These are phyloP conservation scores for Suillus clintonianus DNA, from an alignment of 768 basidiomycete genomes.

Conservation along the genomic window DNA sequence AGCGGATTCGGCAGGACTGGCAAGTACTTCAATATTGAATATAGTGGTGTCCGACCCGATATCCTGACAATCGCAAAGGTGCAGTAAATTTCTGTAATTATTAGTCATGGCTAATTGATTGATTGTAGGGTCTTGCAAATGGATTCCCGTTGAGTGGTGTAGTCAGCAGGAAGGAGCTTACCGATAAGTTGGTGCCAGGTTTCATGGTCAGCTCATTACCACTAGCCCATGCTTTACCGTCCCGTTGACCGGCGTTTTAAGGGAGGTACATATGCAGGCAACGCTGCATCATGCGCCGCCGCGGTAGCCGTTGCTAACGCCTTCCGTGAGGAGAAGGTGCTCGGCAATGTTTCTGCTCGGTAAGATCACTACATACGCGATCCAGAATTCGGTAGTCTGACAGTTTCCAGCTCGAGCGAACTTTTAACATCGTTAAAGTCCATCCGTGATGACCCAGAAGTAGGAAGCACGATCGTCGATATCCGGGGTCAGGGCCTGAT, in stretches of 20 bases:
- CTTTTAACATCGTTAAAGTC: conserved; percentile 62
- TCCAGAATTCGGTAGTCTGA: background rate
- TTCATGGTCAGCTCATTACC: conserved; percentile 56
- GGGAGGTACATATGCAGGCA: conserved; percentile 93
- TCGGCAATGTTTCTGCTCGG: conserved; percentile 78
- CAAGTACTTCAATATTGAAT: conserved; percentile 76
- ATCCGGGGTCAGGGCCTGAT: conserved; percentile 91
- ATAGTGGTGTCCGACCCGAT: conserved; percentile 85
- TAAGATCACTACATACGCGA: conserved; percentile 25
- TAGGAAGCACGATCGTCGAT: conserved; percentile 71
- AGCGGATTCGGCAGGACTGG: conserved; percentile 90
- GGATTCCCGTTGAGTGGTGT: conserved; percentile 94
- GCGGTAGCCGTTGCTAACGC: conserved; percentile 82
- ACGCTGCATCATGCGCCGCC: conserved; percentile 90
- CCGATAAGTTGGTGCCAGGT: conserved; percentile 78
- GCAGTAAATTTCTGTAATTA: conserved; percentile 3
- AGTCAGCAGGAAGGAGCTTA: conserved; percentile 77
- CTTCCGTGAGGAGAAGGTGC: conserved; percentile 77
- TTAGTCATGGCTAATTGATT: conserved; percentile 8
- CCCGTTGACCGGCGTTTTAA: conserved; percentile 26
- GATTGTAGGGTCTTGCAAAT: conserved; percentile 72
- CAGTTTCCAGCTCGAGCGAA: conserved; percentile 59
- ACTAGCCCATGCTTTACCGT: background rate
- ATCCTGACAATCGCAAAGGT: conserved; percentile 90
- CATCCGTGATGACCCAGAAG: conserved; percentile 53